Percentiles rank a stretch among this genome's conserved stretches.
Conservation (phyloP, 73 alveolate species). For the Paramecium sonneborni region DNA sequence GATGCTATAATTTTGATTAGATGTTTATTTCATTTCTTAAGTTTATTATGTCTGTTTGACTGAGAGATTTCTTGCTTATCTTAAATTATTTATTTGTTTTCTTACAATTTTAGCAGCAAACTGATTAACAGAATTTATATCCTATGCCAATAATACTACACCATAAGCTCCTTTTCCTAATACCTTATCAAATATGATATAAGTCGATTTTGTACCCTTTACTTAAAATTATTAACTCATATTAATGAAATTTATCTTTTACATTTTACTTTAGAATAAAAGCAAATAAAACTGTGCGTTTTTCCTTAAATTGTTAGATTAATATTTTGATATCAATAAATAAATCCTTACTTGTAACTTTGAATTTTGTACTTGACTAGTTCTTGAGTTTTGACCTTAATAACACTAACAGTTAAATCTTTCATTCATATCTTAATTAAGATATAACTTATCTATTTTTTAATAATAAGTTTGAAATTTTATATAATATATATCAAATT, state of each 20-base stretch:
- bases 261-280: not conserved
- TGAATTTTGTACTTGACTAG: no score
- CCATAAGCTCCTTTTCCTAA: constrained; percentile 37
- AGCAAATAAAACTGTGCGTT: not conserved
- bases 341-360: not conserved
- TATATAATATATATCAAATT: no score
- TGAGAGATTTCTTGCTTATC: constrained; percentile 18
- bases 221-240: not conserved
- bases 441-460: no score
- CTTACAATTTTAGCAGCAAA: constrained; percentile 4
- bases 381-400: no score
- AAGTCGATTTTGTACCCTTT: not conserved
- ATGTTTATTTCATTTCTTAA: not conserved
- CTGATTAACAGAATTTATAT: not conserved
- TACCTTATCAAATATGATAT: not conserved
- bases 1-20: not conserved
- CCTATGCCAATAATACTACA: not conserved
- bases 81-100: not conserved
- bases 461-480: no score
- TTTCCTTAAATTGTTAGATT: not conserved
- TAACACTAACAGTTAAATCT: no score
- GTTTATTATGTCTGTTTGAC: not conserved
- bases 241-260: not conserved
- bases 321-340: not conserved
- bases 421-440: no score